A percentile compares a stretch with the other conserved stretches of the same genome.
Evolutionary conservation across 768 basidiomycete species (phyloP).

Genomic region (Porpolomopsis calyptriformis): DNA sequence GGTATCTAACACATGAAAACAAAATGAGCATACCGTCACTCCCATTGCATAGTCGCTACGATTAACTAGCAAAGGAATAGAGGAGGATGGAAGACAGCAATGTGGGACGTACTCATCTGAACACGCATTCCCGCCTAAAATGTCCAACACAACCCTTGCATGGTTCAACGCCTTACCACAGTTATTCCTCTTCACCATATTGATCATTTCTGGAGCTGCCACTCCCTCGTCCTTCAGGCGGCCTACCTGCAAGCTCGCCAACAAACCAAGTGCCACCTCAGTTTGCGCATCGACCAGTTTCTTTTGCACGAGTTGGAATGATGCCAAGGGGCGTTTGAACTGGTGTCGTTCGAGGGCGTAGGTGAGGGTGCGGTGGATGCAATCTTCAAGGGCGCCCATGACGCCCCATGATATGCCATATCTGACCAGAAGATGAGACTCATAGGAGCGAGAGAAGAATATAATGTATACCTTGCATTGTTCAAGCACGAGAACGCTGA

Average conservation of each 20-base stretch:
- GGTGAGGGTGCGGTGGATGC: constrained; percentile 59
- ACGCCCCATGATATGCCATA: constrained; percentile 92
- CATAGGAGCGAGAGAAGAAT: constrained; percentile 6
- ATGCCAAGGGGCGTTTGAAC: constrained; percentile 80
- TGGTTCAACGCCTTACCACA: constrained; percentile 88
- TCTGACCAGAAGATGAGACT: constrained; percentile 23
- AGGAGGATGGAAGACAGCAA: background rate
- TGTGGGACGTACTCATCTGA: constrained; percentile 71
- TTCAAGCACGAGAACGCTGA: constrained; percentile 91
- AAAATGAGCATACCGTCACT: background rate
- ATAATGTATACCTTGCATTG: constrained; percentile 52
- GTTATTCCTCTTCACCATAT: constrained; percentile 90
- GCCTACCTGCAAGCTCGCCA: constrained; percentile 71
- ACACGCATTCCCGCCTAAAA: constrained; percentile 89
- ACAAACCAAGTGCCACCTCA: constrained; percentile 69
- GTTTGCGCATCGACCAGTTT: constrained; percentile 92
- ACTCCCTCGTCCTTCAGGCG: constrained; percentile 72
- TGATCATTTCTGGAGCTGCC: constrained; percentile 85
- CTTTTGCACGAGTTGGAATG: constrained; percentile 97
- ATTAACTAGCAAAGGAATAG: background rate
- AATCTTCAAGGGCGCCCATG: constrained; percentile 93
- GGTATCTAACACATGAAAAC: constrained; percentile 45
- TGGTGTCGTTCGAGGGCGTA: constrained; percentile 89
- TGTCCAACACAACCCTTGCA: constrained; percentile 70
- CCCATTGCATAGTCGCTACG: background rate